Conservation (phyloP, 495 filamentous ascomycete species). For the Trichoderma asperelloides region DNA sequence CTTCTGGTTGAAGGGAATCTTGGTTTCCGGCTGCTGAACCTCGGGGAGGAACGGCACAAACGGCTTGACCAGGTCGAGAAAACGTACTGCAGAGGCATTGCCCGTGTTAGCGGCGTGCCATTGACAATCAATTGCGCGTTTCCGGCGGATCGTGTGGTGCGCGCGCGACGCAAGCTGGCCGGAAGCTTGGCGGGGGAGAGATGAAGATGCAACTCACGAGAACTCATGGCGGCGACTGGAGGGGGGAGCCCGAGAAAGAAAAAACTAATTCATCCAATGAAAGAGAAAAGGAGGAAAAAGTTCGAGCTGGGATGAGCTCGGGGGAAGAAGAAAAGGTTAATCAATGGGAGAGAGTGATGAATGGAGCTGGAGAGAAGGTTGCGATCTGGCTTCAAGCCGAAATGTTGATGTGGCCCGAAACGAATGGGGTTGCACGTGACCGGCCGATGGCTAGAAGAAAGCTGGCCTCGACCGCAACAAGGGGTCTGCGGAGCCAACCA, state of each 20-base stretch:
- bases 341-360: constrained; percentile 24
- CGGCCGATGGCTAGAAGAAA: constrained; percentile 8
- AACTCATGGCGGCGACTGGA: constrained; percentile 47
- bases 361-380: constrained; percentile 28
- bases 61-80: constrained; percentile 98
- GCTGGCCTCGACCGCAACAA: neutral
- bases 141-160: constrained; percentile 21
- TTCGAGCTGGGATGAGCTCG: constrained; percentile 26
- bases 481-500: neutral
- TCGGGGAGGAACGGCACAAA: constrained; percentile 98
- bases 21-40: constrained; percentile 93
- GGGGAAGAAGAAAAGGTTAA: constrained; percentile 23
- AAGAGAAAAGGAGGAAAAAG: constrained; percentile 28
- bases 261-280: constrained; percentile 34
- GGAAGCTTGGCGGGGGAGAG: constrained; percentile 43
- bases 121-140: constrained; percentile 20
- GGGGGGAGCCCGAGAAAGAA: constrained; percentile 18
- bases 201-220: constrained; percentile 37
- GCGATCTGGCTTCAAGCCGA: constrained; percentile 41
- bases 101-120: constrained; percentile 23
- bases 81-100: constrained; percentile 62
- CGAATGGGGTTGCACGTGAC: constrained; percentile 34
- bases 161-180: constrained; percentile 19
- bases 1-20: constrained; percentile 97
- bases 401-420: constrained; percentile 46